These are phyloP conservation scores for Gardenia jasminoides DNA, from an alignment of 257 asterid genomes.

Conservation along the genomic window DNA sequence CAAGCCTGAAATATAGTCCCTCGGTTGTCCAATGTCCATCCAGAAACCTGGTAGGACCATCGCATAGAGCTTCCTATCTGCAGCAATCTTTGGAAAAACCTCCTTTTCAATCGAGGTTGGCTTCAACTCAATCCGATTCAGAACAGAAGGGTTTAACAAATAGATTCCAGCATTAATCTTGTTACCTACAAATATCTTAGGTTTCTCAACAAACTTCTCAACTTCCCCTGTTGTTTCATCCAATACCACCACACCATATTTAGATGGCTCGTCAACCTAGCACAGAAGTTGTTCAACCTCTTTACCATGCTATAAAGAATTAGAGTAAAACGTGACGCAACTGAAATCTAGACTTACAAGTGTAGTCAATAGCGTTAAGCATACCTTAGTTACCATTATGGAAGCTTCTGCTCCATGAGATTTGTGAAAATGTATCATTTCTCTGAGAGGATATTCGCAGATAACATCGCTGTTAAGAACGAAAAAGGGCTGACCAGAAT, in stretches of 20 bases:
- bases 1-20: conserved; percentile 79
- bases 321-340: too few species aligned
- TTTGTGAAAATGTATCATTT: conserved; percentile 88
- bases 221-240: conserved; percentile 76
- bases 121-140: conserved; percentile 63
- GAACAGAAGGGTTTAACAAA: conserved; percentile 72
- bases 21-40: conserved; percentile 98
- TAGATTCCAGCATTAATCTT: conserved; percentile 92
- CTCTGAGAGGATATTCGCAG: conserved; percentile 81
- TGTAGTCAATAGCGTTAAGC: conserved; percentile 4
- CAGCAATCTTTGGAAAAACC: conserved; percentile 73
- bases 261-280: conserved; percentile 93
- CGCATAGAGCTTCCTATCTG: conserved; percentile 60
- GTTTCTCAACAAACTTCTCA: conserved; percentile 92
- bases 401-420: conserved; percentile 99
- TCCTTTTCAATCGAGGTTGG: conserved; percentile 94
- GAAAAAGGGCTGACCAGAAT: conserved; percentile 86
- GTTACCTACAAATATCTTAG: conserved; percentile 81
- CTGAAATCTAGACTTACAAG: not conserved
- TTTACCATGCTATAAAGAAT: too few species aligned
- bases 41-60: conserved; percentile 89
- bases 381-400: conserved; percentile 80
- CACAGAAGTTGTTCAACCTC: too few species aligned
- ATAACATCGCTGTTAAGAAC: conserved; percentile 97
- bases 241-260: conserved; percentile 83